Evolutionary conservation across 2,329 filamentous ascomycete genomes (phyloP), one percentile per base, ranked within the genome.

Genomic region (Monilinia laxa): DNA sequence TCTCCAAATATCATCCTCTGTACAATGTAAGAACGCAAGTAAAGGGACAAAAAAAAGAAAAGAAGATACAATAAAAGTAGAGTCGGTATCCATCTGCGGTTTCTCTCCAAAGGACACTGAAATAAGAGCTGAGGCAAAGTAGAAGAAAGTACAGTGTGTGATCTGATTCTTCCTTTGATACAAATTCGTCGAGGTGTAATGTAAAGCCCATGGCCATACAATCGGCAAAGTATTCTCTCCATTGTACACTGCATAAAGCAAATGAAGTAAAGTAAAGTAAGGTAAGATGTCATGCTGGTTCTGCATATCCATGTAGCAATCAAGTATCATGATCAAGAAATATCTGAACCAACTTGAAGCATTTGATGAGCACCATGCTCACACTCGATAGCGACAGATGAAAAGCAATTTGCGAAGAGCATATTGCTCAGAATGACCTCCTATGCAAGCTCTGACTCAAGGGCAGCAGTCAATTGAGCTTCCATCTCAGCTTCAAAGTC

Each of bases 381-480:
- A 55, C 35, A 11, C 10, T 23, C 31, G 6, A 31, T 18, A 23
- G 20, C 18, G 42, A 47, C 5, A 23, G 20, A 2, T 38, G 31
- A 60, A 7, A 4, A 14, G 31, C 38, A 40, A 40, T 3, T 7
- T 2, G 14, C 38, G 10, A 40, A 40, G 11, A 40, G 38, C 9
- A 40, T 40, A 2, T 14, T 40, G 38, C 38, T 14, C 12, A 40
- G 40, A 16, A 42, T 16, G 16, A 42, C 1, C n/a, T 28, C 23
- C 49, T 55, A 28, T 42, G 31, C 18, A 53, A 42, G 23, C 42
- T 54, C 49, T 10, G 12, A 10, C 23, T 63, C 23, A 12, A 63
- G 35, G 23, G 54, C 63, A 35, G 63, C 54, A 45, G 42, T 51
- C 6, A 65, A 31, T 11, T 47, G 53, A 23, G 52, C 52, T 23